Conservation (phyloP, 306 rosid genomes). For the Urtica urens region DNA sequence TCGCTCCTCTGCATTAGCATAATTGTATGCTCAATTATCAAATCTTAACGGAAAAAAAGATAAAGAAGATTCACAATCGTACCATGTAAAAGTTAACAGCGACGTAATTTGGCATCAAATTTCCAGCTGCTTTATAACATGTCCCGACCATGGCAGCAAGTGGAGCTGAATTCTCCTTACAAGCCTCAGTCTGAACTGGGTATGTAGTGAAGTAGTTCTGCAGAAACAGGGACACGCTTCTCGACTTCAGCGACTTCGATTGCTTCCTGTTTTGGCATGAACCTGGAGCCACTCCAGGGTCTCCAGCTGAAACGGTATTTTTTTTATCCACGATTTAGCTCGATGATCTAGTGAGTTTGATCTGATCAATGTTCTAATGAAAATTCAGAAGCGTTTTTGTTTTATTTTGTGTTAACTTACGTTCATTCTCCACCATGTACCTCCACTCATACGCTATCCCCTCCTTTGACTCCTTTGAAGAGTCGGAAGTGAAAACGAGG, state of each 20-base stretch:
- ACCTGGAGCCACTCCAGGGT: constrained; percentile 70
- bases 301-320: constrained; percentile 97
- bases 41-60: constrained; percentile 1
- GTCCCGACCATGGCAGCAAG: constrained; percentile 75
- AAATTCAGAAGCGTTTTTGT: too few relatives aligned
- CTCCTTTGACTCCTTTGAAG: constrained; percentile 82
- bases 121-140: constrained; percentile 88
- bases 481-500: constrained; percentile 79
- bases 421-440: constrained; percentile 87
- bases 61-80: constrained; percentile 10
- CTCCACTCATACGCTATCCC: constrained; percentile 96
- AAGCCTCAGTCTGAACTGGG: constrained; percentile 86
- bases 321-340: too few relatives aligned
- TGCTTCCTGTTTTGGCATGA: constrained; percentile 85
- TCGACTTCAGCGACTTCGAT: constrained; percentile 68
- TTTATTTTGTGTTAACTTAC: too few relatives aligned
- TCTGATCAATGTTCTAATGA: too few relatives aligned
- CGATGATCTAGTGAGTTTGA: too few relatives aligned
- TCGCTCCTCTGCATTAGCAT: constrained; percentile 75
- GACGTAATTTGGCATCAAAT: constrained; percentile 63
- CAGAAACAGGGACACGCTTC: constrained; percentile 57
- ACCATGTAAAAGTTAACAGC: constrained; percentile 98
- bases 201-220: constrained; percentile 84
- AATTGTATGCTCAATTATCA: constrained; percentile 14
- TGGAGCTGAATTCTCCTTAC: constrained; percentile 93